These are phyloP conservation scores for Sclerotinia sclerotiorum DNA, from an alignment of 2,329 filamentous ascomycete genomes.

Conservation along the genomic window DNA sequence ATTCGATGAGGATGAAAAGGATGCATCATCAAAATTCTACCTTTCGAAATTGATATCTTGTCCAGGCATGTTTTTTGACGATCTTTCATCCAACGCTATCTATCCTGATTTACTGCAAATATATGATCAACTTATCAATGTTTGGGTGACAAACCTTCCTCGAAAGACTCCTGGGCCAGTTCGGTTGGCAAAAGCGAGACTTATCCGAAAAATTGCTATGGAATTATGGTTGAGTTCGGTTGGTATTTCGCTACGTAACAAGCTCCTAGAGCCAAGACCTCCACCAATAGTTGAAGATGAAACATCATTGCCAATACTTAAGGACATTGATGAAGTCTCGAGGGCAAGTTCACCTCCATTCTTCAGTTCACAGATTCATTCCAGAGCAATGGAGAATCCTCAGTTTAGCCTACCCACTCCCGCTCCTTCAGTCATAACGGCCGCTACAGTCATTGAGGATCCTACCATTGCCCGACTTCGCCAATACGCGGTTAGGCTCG, in stretches of 20 bases:
- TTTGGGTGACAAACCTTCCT: constrained; percentile 39
- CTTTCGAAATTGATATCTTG: constrained; percentile 30
- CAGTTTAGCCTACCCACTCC: constrained; percentile 31
- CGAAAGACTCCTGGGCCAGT: constrained; percentile 29
- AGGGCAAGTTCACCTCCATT: constrained; percentile 30
- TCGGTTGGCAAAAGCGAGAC: constrained; percentile 37
- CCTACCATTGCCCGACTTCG: constrained; percentile 41
- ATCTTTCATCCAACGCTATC: neutral
- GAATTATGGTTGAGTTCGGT: constrained; percentile 39
- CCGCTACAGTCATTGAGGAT: constrained; percentile 36
- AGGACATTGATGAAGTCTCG: constrained; percentile 23
- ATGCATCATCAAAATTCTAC: constrained; percentile 26
- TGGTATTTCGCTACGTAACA: constrained; percentile 33
- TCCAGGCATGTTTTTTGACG: constrained; percentile 25
- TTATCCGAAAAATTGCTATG: constrained; percentile 36
- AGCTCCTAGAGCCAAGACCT: constrained; percentile 16
- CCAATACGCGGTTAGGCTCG: constrained; percentile 41
- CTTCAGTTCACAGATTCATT: constrained; percentile 30
- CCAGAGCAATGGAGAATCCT: constrained; percentile 20
- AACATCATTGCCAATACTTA: constrained; percentile 11
- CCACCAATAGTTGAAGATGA: constrained; percentile 12
- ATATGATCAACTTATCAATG: constrained; percentile 37
- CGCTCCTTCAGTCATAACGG: constrained; percentile 35
- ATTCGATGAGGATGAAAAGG: constrained; percentile 23
- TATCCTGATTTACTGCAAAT: constrained; percentile 32